Percentiles rank a stretch among this genome's conserved stretches.
These are phyloP conservation scores for Trichoderma sp. DNA, from an alignment of 2,329 filamentous ascomycete species.

Conservation along the genomic window DNA sequence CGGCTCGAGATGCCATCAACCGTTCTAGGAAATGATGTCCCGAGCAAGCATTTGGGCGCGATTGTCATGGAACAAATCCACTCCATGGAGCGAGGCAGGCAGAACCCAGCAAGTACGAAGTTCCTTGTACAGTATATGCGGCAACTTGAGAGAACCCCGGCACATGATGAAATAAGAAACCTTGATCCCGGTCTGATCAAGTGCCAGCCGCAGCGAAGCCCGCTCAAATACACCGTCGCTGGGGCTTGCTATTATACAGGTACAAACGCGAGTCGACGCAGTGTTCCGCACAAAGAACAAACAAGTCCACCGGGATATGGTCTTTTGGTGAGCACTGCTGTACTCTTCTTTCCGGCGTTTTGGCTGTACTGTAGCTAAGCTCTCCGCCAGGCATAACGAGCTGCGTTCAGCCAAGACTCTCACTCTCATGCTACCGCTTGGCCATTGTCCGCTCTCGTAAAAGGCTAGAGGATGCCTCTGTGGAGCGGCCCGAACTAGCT, in stretches of 20 bases:
- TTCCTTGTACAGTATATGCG: background rate
- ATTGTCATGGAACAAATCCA: constrained; percentile 7
- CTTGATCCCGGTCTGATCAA: constrained; percentile 25
- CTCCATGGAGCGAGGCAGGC: constrained; percentile 1
- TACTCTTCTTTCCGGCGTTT: background rate
- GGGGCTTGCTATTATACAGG: background rate
- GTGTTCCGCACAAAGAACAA: background rate
- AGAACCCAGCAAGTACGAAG: constrained; percentile 8
- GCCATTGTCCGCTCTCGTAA: constrained; percentile 4
- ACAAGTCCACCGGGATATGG: background rate
- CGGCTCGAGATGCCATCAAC: constrained; percentile 14
- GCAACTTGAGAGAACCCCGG: constrained; percentile 13
- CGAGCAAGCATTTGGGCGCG: background rate
- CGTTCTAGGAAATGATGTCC: constrained; percentile 15
- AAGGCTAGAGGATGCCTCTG: constrained; percentile 15
- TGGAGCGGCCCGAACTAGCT: constrained; percentile 25
- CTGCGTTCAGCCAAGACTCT: background rate
- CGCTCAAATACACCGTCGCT: constrained; percentile 11
- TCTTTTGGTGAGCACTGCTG: background rate
- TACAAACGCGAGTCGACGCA: background rate
- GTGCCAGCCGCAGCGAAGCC: constrained; percentile 13
- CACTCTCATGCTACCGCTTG: background rate
- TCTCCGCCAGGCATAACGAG: background rate
- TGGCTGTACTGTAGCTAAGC: background rate
- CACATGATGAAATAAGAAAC: constrained; percentile 21